phyloP scores from a whole-genome alignment of 495 filamentous ascomycete genomes.

The Hypoxylon cercidicola region DNA sequence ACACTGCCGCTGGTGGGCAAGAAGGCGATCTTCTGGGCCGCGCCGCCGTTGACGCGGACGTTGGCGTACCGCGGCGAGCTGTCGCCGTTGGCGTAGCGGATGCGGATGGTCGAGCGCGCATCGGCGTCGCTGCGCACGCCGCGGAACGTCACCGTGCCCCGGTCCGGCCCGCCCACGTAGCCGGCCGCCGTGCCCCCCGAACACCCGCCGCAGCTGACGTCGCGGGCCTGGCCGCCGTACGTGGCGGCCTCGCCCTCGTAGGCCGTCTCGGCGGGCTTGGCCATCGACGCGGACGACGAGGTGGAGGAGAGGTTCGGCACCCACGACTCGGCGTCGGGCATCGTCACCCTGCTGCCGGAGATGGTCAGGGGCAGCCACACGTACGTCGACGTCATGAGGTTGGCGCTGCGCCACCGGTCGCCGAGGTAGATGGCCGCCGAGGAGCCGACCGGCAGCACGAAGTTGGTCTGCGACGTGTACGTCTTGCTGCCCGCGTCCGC shows the following conservation, averaged over 20 bases:
- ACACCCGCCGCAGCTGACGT: constrained; percentile 59
- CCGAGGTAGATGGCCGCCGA: constrained; percentile 69
- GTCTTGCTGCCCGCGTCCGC: constrained; percentile 63
- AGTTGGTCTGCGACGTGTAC: constrained; percentile 63
- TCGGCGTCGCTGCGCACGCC: constrained; percentile 55
- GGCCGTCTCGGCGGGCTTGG: constrained; percentile 59
- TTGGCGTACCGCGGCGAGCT: constrained; percentile 60
- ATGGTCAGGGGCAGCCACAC: constrained; percentile 73
- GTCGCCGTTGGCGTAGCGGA: constrained; percentile 65
- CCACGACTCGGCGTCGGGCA: constrained; percentile 66
- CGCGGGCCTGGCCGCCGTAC: constrained; percentile 46
- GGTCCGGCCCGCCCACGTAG: constrained; percentile 63
- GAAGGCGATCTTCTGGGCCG: constrained; percentile 59
- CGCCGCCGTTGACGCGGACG: constrained; percentile 67
- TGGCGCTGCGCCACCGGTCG: constrained; percentile 69
- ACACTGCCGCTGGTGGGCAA: constrained; percentile 54
- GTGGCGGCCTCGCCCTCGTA: constrained; percentile 60
- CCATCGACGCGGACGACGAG: constrained; percentile 46
- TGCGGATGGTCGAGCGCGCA: constrained; percentile 62
- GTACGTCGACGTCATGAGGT: constrained; percentile 70
- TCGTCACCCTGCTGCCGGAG: constrained; percentile 61
- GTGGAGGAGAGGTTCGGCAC: constrained; percentile 46
- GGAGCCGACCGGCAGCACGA: constrained; percentile 56
- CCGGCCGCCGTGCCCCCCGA: constrained; percentile 59
- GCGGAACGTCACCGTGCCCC: constrained; percentile 59